Conservation (phyloP, 495 filamentous ascomycete genomes). For the Penicillium nucicola region DNA sequence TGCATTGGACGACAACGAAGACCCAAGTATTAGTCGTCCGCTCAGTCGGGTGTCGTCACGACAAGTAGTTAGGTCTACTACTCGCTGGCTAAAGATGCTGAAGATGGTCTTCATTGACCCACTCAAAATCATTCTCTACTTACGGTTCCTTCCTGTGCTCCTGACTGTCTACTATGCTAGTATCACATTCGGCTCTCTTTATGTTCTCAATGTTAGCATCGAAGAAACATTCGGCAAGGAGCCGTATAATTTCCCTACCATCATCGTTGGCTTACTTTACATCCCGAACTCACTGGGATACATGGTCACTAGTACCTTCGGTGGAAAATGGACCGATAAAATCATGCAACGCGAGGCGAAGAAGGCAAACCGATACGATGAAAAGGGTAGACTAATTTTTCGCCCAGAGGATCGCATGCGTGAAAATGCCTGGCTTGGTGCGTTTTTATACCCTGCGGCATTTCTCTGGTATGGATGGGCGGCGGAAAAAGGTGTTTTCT, state of each 20-base stretch:
- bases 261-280: constrained; percentile 78
- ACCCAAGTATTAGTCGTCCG: constrained; percentile 19
- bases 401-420: constrained; percentile 85
- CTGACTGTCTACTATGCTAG: constrained; percentile 79
- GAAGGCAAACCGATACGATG: constrained; percentile 68
- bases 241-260: constrained; percentile 72
- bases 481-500: constrained; percentile 51
- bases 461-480: constrained; percentile 70
- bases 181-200: constrained; percentile 79
- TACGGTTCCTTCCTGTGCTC: constrained; percentile 76
- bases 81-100: constrained; percentile 46
- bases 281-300: constrained; percentile 81
- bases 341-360: constrained; percentile 85
- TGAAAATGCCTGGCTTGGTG: constrained; percentile 84
- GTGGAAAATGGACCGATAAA: constrained; percentile 81
- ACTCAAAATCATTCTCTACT: constrained; percentile 69
- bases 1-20: constrained; percentile 16
- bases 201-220: constrained; percentile 83
- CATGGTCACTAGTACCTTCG: constrained; percentile 65
- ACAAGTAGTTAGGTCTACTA: constrained; percentile 57
- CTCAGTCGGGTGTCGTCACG: constrained; percentile 61
- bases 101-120: constrained; percentile 78
- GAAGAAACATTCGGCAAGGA: constrained; percentile 66
- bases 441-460: constrained; percentile 66
- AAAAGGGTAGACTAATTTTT: constrained; percentile 64